Percentiles rank a stretch among this genome's conserved stretches.
Evolutionary conservation across 257 asterid genomes (phyloP).

Genomic region (Penstemon eatonii): DNA sequence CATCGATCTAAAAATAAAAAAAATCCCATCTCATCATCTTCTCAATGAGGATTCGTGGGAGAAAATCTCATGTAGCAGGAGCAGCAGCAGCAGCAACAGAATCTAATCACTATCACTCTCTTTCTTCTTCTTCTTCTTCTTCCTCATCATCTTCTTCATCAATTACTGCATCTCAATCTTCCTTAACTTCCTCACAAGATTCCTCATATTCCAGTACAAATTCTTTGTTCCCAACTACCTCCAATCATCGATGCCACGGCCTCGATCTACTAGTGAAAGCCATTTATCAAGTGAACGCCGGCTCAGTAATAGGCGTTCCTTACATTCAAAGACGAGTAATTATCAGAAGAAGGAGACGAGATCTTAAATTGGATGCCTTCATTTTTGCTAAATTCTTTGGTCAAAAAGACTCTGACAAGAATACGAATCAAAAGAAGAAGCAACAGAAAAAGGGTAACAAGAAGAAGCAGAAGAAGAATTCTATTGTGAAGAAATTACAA

Average conservation of each 20-base stretch:
- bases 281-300: conserved; percentile 67
- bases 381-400: conserved; percentile 25
- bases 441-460: not conserved
- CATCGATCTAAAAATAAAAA: conserved; percentile 23
- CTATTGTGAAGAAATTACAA: conserved; percentile 26
- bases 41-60: conserved; percentile 39
- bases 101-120: conserved; percentile 12
- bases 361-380: conserved; percentile 38
- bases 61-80: conserved; percentile 7
- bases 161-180: conserved; percentile 43
- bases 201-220: conserved; percentile 41
- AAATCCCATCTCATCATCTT: conserved; percentile 14
- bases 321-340: conserved; percentile 76
- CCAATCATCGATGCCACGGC: conserved; percentile 61
- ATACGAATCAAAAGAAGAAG: conserved; percentile 17
- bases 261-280: conserved; percentile 93
- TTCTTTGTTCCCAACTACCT: conserved; percentile 24
- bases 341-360: conserved; percentile 45
- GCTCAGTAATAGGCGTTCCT: conserved; percentile 78
- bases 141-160: conserved; percentile 50
- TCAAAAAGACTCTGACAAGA: conserved; percentile 24
- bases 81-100: conserved; percentile 22
- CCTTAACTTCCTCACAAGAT: conserved; percentile 51
- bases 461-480: conserved; percentile 32
- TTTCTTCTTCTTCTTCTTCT: conserved; percentile 40